phyloP scores from a whole-genome alignment of 2,329 filamentous ascomycete species.

The Sordariomycetes sp. region DNA sequence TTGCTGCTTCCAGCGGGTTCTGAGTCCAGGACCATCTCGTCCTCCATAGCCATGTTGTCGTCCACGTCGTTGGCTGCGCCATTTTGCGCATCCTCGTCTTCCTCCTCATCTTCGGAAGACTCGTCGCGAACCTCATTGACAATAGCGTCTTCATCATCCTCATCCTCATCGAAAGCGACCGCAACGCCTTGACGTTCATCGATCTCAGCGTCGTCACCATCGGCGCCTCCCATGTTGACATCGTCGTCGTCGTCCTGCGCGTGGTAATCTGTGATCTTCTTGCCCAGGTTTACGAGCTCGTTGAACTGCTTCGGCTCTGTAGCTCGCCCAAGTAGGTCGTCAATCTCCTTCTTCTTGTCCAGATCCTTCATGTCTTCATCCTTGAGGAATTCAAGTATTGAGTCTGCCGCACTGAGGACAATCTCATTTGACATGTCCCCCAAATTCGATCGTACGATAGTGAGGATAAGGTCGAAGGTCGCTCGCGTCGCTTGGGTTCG shows the following conservation, averaged over 20 bases:
- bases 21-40: conserved; percentile 79
- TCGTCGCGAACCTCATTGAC: conserved; percentile 85
- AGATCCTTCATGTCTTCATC: conserved; percentile 94
- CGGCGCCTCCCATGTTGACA: conserved; percentile 60
- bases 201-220: conserved; percentile 63
- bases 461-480: conserved; percentile 90
- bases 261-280: conserved; percentile 98
- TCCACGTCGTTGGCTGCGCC: conserved; percentile 40
- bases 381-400: conserved; percentile 82
- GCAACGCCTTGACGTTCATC: conserved; percentile 95
- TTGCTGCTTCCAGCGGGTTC: conserved; percentile 35
- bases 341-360: conserved; percentile 96
- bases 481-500: conserved; percentile 84
- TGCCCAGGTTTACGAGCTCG: conserved; percentile 88
- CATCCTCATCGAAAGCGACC: conserved; percentile 89
- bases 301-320: conserved; percentile 91
- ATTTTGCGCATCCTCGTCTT: conserved; percentile 52
- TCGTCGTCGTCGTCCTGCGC: conserved; percentile 92
- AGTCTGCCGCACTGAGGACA: conserved; percentile 88
- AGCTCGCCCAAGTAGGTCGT: conserved; percentile 79
- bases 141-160: conserved; percentile 74
- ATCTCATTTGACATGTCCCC: conserved; percentile 91
- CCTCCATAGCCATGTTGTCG: conserved; percentile 53
- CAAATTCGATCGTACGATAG: conserved; percentile 77
- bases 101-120: conserved; percentile 72